These are phyloP conservation scores for Capronia epimyces DNA, from an alignment of 2,329 filamentous ascomycete genomes.

Conservation along the genomic window DNA sequence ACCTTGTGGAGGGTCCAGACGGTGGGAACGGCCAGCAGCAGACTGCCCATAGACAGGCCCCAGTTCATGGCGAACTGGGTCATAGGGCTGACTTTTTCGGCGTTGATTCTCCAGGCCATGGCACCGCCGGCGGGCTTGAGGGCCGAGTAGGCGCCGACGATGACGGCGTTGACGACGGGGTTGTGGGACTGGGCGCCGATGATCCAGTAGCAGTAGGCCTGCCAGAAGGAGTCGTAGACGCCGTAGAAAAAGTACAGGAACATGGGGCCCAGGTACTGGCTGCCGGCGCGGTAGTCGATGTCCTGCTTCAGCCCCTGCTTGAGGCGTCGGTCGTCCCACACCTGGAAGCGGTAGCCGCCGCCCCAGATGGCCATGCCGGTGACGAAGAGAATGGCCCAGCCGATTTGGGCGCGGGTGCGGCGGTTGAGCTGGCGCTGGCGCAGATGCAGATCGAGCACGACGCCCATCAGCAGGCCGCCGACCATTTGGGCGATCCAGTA, in stretches of 20 bases:
- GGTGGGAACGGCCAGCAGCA: constrained; percentile 58
- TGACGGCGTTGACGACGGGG: constrained; percentile 39
- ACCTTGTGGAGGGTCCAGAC: too few species aligned
- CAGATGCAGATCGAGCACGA: constrained; percentile 42
- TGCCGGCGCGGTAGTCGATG: constrained; percentile 45
- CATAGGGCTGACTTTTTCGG: constrained; percentile 51
- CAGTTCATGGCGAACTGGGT: constrained; percentile 69
- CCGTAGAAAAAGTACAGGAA: constrained; percentile 68
- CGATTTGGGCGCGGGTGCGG: constrained; percentile 44
- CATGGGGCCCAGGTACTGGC: constrained; percentile 56
- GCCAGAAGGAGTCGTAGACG: constrained; percentile 63
- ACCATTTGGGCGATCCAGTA: constrained; percentile 56
- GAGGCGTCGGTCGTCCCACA: constrained; percentile 46
- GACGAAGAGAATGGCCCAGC: constrained; percentile 45
- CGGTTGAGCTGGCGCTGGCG: constrained; percentile 44
- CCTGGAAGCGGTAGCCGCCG: constrained; percentile 62
- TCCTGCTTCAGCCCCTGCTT: constrained; percentile 40
- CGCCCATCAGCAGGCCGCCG: constrained; percentile 47
- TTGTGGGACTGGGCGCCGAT: constrained; percentile 45
- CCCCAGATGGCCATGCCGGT: constrained; percentile 53
- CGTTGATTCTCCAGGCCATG: constrained; percentile 40
- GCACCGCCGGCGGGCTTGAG: constrained; percentile 84
- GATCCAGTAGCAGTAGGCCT: constrained; percentile 61
- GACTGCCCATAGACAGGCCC: constrained; percentile 67
- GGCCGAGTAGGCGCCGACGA: constrained; percentile 47